Evolutionary conservation across 768 basidiomycete species (phyloP).

Genomic region (Boletus insuetus): DNA sequence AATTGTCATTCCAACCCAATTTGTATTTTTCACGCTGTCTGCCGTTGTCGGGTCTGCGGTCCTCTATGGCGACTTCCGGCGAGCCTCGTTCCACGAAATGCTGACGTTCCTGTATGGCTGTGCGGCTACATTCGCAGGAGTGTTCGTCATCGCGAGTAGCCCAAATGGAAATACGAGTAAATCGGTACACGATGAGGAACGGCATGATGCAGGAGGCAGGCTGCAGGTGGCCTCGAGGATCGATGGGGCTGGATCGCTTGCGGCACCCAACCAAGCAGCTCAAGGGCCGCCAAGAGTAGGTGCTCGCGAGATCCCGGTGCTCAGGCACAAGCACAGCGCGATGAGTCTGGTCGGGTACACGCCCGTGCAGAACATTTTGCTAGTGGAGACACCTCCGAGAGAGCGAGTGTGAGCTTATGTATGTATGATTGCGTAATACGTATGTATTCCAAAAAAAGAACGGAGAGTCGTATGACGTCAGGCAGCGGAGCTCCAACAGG

Average conservation of each 20-base stretch:
- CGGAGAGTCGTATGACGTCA: slow-evolving; percentile 29
- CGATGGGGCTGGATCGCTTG: slow-evolving; percentile 21
- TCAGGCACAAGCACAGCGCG: slow-evolving; percentile 53
- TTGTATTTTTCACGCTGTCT: slow-evolving; percentile 90
- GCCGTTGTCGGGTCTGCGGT: slow-evolving; percentile 92
- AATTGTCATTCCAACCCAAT: slow-evolving; percentile 93
- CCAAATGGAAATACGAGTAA: slow-evolving; percentile 35
- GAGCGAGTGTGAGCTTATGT: too few species aligned
- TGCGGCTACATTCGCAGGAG: slow-evolving; percentile 84
- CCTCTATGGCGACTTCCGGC: slow-evolving; percentile 90
- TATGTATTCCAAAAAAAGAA: slow-evolving; percentile 22
- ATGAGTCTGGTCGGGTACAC: slow-evolving; percentile 68
- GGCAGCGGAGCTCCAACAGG: slow-evolving; percentile 32
- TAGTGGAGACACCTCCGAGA: slow-evolving; percentile 64
- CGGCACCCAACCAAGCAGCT: slow-evolving; percentile 35
- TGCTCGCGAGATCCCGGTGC: slow-evolving; percentile 41
- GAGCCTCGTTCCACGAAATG: slow-evolving; percentile 75
- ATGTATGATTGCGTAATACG: too few species aligned
- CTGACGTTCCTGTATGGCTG: slow-evolving; percentile 86
- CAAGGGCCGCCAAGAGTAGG: slow-evolving; percentile 47
- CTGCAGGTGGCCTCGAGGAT: slow-evolving; percentile 29
- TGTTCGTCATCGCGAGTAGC: slow-evolving; percentile 81
- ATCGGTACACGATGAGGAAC: slow-evolving; percentile 28
- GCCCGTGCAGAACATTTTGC: slow-evolving; percentile 70
- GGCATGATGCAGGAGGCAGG: slow-evolving; percentile 31